Conservation (phyloP, 345 rosid species). For the Melaleuca quinquenervia region DNA sequence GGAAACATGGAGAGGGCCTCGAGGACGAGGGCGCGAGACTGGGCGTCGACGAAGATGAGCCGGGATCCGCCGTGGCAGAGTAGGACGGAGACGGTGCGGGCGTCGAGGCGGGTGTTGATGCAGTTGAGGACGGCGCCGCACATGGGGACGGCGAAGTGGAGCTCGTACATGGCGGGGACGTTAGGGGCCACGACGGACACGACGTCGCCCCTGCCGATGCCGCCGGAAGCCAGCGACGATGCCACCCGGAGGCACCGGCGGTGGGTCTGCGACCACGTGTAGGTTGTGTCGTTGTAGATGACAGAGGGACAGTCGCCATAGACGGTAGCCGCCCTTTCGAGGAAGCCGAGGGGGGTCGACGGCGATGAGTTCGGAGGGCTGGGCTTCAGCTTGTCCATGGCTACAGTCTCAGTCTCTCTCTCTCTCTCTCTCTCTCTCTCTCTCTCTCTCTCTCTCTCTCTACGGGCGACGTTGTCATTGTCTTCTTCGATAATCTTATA, state of each 20-base stretch:
- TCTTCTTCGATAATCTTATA: neutral
- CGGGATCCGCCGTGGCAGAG: constrained; percentile 59
- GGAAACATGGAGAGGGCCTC: constrained; percentile 42
- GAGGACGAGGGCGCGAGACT: constrained; percentile 24
- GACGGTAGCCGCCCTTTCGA: constrained; percentile 56
- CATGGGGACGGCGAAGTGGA: constrained; percentile 79
- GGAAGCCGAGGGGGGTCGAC: constrained; percentile 15
- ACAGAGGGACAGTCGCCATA: constrained; percentile 67
- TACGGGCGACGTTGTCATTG: neutral
- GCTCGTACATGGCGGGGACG: constrained; percentile 80
- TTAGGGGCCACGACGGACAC: constrained; percentile 70
- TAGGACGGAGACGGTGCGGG: constrained; percentile 53
- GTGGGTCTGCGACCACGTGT: constrained; percentile 70
- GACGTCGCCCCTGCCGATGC: constrained; percentile 40
- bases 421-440: neutral
- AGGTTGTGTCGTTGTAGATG: constrained; percentile 34
- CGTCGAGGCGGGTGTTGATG: constrained; percentile 83
- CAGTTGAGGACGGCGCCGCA: constrained; percentile 67
- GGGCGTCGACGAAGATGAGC: constrained; percentile 55
- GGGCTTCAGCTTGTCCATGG: constrained; percentile 20
- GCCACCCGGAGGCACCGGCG: constrained; percentile 68
- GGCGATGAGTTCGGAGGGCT: constrained; percentile 18
- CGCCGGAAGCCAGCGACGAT: constrained; percentile 46
- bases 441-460: neutral
- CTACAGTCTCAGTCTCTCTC: neutral